Percentiles rank a stretch among this genome's conserved stretches.
phyloP scores from a whole-genome alignment of 176 grass and related monocot genomes.

The Raddia guianensis region DNA sequence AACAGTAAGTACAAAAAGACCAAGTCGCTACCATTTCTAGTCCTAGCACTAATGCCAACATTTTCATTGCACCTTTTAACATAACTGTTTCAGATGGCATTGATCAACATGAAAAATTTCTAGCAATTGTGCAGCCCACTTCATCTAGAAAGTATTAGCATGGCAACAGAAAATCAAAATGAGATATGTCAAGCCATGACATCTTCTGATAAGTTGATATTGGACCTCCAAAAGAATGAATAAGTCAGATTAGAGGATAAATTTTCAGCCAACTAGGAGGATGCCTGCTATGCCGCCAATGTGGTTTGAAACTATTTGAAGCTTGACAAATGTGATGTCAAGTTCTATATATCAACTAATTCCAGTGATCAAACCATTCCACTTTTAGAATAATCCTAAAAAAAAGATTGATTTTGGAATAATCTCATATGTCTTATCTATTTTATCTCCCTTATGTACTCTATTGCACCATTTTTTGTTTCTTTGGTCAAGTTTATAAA shows the following conservation, averaged over 20 bases:
- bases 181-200: constrained; percentile 9
- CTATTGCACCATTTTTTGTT: not conserved
- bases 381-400: not conserved
- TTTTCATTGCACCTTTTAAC: not conserved
- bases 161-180: not conserved
- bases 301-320: not conserved
- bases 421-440: not conserved
- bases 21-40: constrained; percentile 1
- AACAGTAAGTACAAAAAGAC: not conserved
- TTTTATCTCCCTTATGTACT: not conserved
- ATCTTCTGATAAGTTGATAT: not conserved
- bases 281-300: not conserved
- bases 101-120: not conserved
- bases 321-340: not conserved
- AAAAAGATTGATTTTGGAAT: not conserved
- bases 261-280: not conserved
- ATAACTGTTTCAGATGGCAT: not conserved
- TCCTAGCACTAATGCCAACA: not conserved
- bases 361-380: not conserved
- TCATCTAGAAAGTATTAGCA: not conserved
- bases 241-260: not conserved
- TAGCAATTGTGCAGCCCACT: not conserved
- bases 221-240: not conserved
- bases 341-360: not conserved
- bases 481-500: not conserved